A percentile compares a stretch with the other conserved stretches of the same genome.
Conservation (phyloP, 192 early-diverging fungal species). For the Coemansia sp. region DNA sequence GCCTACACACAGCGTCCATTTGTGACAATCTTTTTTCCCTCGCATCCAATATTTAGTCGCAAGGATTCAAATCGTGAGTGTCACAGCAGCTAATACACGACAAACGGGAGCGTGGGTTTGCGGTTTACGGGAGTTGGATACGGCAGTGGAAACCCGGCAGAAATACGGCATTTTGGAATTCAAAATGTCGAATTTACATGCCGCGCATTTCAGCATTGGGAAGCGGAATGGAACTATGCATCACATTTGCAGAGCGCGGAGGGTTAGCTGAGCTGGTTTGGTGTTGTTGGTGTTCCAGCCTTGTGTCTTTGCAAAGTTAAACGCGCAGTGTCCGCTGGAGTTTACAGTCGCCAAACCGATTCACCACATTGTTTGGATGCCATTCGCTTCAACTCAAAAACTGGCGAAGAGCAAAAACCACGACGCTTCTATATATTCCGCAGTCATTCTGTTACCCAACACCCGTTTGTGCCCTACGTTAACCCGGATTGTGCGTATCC, state of each 20-base stretch:
- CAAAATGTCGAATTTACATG: background rate
- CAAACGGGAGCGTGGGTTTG: background rate
- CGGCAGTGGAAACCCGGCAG: conserved; percentile 2
- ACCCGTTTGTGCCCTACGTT: background rate
- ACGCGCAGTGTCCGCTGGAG: too few species aligned
- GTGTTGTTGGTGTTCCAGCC: too few species aligned
- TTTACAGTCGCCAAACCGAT: too few species aligned
- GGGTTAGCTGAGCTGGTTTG: background rate
- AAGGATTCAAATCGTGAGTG: conserved; percentile 29
- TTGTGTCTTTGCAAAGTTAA: too few species aligned
- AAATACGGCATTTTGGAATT: background rate
- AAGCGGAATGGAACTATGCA: background rate
- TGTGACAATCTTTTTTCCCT: conserved; percentile 11
- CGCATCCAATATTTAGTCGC: conserved; percentile 25
- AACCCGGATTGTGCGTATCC: background rate
- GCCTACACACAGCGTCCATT: too few species aligned
- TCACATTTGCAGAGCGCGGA: background rate
- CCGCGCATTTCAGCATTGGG: background rate
- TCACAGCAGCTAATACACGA: background rate
- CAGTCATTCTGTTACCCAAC: background rate
- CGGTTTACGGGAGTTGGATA: conserved; percentile 2
- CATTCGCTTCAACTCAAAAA: too few species aligned
- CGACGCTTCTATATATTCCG: too few species aligned
- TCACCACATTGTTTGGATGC: too few species aligned
- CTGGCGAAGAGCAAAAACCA: too few species aligned